Evolutionary conservation across 352 stramenopile species (phyloP), one percentile per base, ranked within the genome.

Genomic region (Pythium volutum): DNA sequence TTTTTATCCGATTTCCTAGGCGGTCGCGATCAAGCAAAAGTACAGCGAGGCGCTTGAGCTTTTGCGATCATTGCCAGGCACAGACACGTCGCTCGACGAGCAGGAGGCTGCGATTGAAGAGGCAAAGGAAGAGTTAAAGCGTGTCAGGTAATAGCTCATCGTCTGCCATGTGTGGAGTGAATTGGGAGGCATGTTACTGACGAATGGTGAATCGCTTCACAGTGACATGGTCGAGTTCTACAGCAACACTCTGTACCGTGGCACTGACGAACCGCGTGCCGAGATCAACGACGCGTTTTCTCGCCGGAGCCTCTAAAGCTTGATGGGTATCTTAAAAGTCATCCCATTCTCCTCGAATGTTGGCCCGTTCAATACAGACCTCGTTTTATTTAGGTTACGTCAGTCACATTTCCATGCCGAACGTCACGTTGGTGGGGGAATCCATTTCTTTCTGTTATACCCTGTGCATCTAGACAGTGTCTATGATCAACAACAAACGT

Each of bases 241-340:
- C 66, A 91, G 81, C 74, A 88, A 91, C 68, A 94, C 85, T 41
- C 64, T 94, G 38, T 94, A 91, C 67, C 81, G 85, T 43, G 85
- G 85, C 38, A 93, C 83, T 41, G 81, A 93, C 67, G 85, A 92
- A 41, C 83, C 85, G 9, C 85, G 85, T n/a, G 83, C 82, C 1
- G 77, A 90, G 54, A 74, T 93, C 60, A 89, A 94, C 71, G 85
- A 94, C 55, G 85, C 81, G 0, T 94, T 94, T 55, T 92, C 85
- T 5, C 73, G 85, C 39, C 87, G 90, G 54, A 92, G 80, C 60
- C 69, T 94, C 38, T 94, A 66, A 81, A 38, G 2, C 0, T 16
- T 16, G 39, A 26, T n/a, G n/a, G n/a, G n/a, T n/a, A n/a, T n/a
- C n/a, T n/a, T n/a, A n/a, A n/a, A n/a, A n/a, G n/a, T n/a, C n/a